Base-by-base conservation (phyloP, 208 protist genomes). In the Leishmania martiniquensis region DNA sequence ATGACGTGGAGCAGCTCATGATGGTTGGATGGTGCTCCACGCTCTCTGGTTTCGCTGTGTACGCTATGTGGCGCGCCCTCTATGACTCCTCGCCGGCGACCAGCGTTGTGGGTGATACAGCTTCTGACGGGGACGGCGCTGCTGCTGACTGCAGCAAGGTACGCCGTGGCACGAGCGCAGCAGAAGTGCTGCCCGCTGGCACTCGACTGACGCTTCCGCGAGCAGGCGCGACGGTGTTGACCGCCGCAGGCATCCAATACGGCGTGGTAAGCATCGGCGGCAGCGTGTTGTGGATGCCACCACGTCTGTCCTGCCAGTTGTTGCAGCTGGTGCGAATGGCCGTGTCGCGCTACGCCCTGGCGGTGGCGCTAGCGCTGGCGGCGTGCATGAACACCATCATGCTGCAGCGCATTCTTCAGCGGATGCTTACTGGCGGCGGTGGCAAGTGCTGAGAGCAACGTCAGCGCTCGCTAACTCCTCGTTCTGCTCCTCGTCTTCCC, bases 21-120 rank as follows among this genome's bases (percentile, higher is more conserved):
- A 75, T 78, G 45, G 85, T 80, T 5, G 77, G 85, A n/a, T 68
- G 75, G 49, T 81, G 57, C 76, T 63, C 75, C 45, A 84, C 80
- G 17, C 22, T 84, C 15, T 82, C 72, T 34, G 71, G 72, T 29
- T 13, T 76, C 4, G 71, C 52, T 9, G 4, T 71, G 15, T 82
- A 77, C 54, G 78, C 72, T 0, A 22, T 52, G 7, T 84, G 80
- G 80, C 32, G 60, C 0, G 2, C 49, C 32, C 52, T 84, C 42
- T 63, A 44, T 71, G 54, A 57, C 54, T 22, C 72, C 45, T 67
- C 72, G 59, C 13, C 57, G 13, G 72, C 29, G 9, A 4, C 29
- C 17, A 52, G 10, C 44, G 54, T 29, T 15, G 59, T 54, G n/a
- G 52, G 49, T 45, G 52, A 52, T 22, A 22, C 69, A 42, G 22